Percentiles rank a stretch among this genome's conserved stretches.
phyloP scores from a whole-genome alignment of 106 monocot species.

The Dendrobium catenatum region DNA sequence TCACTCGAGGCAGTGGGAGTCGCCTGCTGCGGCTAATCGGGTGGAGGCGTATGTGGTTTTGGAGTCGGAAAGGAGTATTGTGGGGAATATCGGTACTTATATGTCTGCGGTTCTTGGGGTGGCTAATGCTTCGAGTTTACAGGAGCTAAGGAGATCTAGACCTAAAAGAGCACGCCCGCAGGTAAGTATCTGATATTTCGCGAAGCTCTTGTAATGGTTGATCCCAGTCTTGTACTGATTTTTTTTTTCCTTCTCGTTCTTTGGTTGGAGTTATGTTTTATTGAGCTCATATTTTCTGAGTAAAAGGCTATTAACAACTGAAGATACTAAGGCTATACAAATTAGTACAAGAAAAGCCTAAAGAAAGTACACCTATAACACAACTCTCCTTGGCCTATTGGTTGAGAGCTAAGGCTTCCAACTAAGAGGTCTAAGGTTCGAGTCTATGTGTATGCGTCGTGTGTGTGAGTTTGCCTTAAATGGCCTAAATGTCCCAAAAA shows the following conservation, averaged over 20 bases:
- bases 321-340: too few relatives aligned
- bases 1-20: conserved; percentile 56
- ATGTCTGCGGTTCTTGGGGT: conserved; percentile 90
- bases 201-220: neutral
- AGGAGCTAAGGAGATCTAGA: conserved; percentile 66
- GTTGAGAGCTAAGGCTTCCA: too few relatives aligned
- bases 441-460: too few relatives aligned
- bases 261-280: neutral
- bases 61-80: conserved; percentile 71
- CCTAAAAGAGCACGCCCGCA: conserved; percentile 52
- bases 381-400: too few relatives aligned
- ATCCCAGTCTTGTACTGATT: neutral
- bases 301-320: too few relatives aligned
- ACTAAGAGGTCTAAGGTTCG: too few relatives aligned
- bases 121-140: conserved; percentile 52
- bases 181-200: conserved; percentile 14
- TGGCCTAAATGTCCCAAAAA: too few relatives aligned
- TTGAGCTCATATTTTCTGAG: neutral
- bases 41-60: conserved; percentile 73
- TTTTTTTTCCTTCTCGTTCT: neutral
- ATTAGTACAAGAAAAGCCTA: too few relatives aligned
- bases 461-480: too few relatives aligned
- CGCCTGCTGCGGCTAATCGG: conserved; percentile 24
- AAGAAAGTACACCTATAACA: too few relatives aligned
- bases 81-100: conserved; percentile 82